Base-by-base conservation (phyloP, 306 rosid genomes). In the Malus asiatica region DNA sequence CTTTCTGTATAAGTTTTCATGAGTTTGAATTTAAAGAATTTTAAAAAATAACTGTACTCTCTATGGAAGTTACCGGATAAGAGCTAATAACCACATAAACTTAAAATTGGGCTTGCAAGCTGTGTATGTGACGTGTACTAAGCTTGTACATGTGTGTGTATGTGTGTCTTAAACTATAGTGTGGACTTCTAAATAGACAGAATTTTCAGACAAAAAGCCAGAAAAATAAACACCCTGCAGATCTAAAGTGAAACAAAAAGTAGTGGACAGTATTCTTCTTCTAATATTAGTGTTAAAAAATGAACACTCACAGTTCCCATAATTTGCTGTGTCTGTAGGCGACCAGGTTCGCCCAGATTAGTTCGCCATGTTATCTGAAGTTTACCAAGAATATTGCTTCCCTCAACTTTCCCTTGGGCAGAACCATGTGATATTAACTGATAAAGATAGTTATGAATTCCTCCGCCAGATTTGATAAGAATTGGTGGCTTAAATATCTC, bases 331-430 rank as follows among this genome's bases (percentile, higher is more conserved):
- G 97, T 92, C 84, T 95, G 99, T 66, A 92, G 85, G 76, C 97
- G 96, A 72, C 99, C 99, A 2, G 99, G 96, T 87, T 95, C 97
- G 25, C 99, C 99, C 83, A 95, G 80, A 90, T 92, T 95, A 79
- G 99, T 93, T 40, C 97, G 87, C 99, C 99, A 95, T 74, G 97
- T 95, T 87, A 95, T 87, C 90, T 95, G 99, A 75, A 95, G 91
- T 81, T 95, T 95, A 71, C 99, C 99, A 76, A 95, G 96, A 87
- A 92, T 86, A 78, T 90, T 95, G 85, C 91, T 92, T 84, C 99
- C 97, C 83, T 92, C 98, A 66, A 90, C 97, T 79, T 90, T 92
- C 59, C 78, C 66, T 67, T 87, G 91, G 42, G 86, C 72, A 57
- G 90, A 86, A 76, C 71, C 96, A 52, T 78, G 77, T 1, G 89